Evolutionary conservation across 2,329 filamentous ascomycete genomes (phyloP).

Genomic region (Acrodontium crateriforme): DNA sequence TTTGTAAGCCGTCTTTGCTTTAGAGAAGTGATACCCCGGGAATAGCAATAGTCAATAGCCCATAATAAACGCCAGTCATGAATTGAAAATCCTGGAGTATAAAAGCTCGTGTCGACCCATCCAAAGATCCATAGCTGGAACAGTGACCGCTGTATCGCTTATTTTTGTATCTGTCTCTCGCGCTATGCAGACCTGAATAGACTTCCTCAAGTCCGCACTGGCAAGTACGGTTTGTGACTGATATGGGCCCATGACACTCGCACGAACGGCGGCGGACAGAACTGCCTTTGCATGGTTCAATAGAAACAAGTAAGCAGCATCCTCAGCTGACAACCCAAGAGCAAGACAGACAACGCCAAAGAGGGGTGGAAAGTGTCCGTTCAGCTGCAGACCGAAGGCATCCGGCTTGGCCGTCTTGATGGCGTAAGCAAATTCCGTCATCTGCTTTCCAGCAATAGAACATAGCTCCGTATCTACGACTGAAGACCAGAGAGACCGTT

Average conservation of each 20-base stretch:
- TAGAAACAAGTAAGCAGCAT: slow-evolving; percentile 62
- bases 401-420: slow-evolving; percentile 10
- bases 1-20: not conserved
- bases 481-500: slow-evolving; percentile 25
- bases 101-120: slow-evolving; percentile 68
- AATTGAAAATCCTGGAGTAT: slow-evolving; percentile 80
- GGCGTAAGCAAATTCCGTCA: slow-evolving; percentile 10
- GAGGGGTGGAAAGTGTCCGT: slow-evolving; percentile 56
- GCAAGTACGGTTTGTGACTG: slow-evolving; percentile 64
- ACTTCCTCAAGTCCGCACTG: slow-evolving; percentile 40
- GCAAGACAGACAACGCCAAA: slow-evolving; percentile 52
- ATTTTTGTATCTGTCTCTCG: slow-evolving; percentile 42
- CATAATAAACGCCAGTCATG: slow-evolving; percentile 37
- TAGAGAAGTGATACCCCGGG: not conserved
- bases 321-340: slow-evolving; percentile 45
- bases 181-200: slow-evolving; percentile 45
- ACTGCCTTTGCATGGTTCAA: slow-evolving; percentile 64
- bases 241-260: slow-evolving; percentile 67
- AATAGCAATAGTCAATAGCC: not conserved
- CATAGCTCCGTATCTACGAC: not conserved
- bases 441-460: slow-evolving; percentile 2
- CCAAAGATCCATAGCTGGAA: slow-evolving; percentile 72
- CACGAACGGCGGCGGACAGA: slow-evolving; percentile 61
- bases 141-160: slow-evolving; percentile 58
- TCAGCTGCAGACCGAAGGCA: slow-evolving; percentile 10